Percentiles rank a stretch among this genome's conserved stretches.
These are phyloP conservation scores for Clathrospora elynae DNA, from an alignment of 2,329 filamentous ascomycete genomes.

Conservation along the genomic window DNA sequence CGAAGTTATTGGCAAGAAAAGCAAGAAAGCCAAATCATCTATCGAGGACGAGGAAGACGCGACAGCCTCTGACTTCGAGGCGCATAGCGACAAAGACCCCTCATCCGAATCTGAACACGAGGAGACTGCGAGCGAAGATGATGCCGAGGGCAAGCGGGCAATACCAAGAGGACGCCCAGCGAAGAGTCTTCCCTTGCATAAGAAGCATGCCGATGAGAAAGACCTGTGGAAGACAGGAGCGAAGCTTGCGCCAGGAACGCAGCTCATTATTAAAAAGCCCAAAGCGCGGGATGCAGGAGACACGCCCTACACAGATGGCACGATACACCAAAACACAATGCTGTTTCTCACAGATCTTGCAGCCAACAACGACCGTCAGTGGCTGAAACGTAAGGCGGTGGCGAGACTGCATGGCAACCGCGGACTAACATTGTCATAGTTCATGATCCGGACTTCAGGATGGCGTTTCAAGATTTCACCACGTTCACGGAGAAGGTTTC, in stretches of 20 bases:
- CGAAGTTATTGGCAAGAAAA: constrained; percentile 26
- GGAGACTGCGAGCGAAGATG: constrained; percentile 37
- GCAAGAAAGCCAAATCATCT: constrained; percentile 21
- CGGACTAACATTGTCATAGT: constrained; percentile 56
- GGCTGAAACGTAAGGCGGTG: constrained; percentile 64
- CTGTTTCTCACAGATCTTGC: constrained; percentile 64
- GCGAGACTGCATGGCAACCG: neutral
- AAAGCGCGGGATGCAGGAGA: constrained; percentile 65
- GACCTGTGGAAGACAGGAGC: constrained; percentile 63
- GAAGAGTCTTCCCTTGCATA: constrained; percentile 29
- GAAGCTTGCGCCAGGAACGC: constrained; percentile 63
- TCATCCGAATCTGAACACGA: constrained; percentile 43
- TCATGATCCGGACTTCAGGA: constrained; percentile 78
- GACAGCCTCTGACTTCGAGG: constrained; percentile 51
- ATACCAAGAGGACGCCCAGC: constrained; percentile 24
- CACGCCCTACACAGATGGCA: constrained; percentile 62
- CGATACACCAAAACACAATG: constrained; percentile 67
- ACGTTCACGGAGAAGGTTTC: constrained; percentile 76
- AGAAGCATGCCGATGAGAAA: constrained; percentile 47
- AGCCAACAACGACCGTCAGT: constrained; percentile 65
- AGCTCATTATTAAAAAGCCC: constrained; percentile 66
- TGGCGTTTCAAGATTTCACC: constrained; percentile 79
- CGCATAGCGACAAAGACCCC: constrained; percentile 40
- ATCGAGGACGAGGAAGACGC: constrained; percentile 45
- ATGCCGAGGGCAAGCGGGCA: constrained; percentile 34